Percentiles rank a stretch among this genome's conserved stretches.
Conservation (phyloP, 1,284 basidiomycete species). For the Microbotryum silenes-acaulis region DNA sequence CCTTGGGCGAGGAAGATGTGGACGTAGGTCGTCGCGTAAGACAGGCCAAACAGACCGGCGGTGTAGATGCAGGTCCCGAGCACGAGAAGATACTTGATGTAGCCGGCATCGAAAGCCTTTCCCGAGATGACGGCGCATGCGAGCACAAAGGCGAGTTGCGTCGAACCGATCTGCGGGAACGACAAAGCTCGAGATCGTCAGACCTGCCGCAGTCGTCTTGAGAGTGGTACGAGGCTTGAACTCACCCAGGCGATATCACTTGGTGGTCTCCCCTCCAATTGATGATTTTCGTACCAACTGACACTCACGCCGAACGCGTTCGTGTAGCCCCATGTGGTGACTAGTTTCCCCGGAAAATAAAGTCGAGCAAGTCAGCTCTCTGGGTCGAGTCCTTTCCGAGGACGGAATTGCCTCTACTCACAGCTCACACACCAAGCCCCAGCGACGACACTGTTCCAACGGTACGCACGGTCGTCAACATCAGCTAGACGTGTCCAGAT, state of each 20-base stretch:
- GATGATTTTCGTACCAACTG: slow-evolving; percentile 24
- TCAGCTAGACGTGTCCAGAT: background rate
- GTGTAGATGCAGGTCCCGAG: slow-evolving; percentile 21
- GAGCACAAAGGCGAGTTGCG: slow-evolving; percentile 22
- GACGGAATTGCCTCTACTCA: background rate
- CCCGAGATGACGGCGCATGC: slow-evolving; percentile 26
- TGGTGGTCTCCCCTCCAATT: background rate
- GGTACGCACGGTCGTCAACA: background rate
- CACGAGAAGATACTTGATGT: slow-evolving; percentile 27
- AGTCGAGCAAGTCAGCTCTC: background rate
- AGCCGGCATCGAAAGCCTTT: slow-evolving; percentile 33
- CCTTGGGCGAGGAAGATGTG: slow-evolving; percentile 32
- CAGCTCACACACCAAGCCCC: slow-evolving; percentile 30
- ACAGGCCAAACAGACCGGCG: slow-evolving; percentile 25
- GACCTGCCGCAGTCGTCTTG: background rate
- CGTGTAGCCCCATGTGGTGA: slow-evolving; percentile 7
- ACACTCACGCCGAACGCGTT: slow-evolving; percentile 31
- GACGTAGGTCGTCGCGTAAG: slow-evolving; percentile 20
- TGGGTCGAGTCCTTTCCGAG: background rate
- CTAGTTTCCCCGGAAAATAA: background rate
- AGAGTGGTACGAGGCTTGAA: background rate
- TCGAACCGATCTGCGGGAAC: slow-evolving; percentile 22
- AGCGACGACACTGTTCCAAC: slow-evolving; percentile 14
- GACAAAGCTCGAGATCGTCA: background rate
- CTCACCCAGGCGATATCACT: slow-evolving; percentile 19